These are phyloP conservation scores for Leccinum variicolor DNA, from an alignment of 768 basidiomycete genomes.

Conservation along the genomic window DNA sequence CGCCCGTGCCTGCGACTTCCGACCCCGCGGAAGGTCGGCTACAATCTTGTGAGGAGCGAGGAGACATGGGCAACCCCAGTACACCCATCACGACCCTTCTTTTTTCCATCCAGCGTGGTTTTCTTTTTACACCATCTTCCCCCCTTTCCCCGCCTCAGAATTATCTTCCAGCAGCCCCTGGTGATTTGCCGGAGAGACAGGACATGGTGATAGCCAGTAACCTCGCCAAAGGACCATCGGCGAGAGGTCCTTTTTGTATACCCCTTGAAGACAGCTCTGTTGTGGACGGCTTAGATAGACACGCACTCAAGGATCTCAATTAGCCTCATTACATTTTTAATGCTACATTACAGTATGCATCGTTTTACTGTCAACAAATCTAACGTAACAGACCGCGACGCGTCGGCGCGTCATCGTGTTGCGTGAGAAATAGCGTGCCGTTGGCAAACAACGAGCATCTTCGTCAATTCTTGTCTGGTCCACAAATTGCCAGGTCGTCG, in stretches of 20 bases:
- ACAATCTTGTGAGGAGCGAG: constrained; percentile 1
- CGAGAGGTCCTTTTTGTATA: constrained; percentile 6
- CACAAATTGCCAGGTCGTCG: not conserved
- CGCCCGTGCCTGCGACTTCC: not conserved
- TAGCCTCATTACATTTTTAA: constrained; percentile 7
- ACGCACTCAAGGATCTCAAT: constrained; percentile 24
- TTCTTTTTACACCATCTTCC: constrained; percentile 60
- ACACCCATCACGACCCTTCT: constrained; percentile 69
- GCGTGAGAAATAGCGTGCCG: constrained; percentile 23
- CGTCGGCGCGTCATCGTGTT: constrained; percentile 22
- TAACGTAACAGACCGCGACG: constrained; percentile 11
- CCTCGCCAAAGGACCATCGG: not conserved
- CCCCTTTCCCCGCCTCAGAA: constrained; percentile 58
- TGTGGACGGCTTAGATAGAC: constrained; percentile 19
- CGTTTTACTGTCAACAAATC: not conserved
- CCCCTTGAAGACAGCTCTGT: constrained; percentile 7
- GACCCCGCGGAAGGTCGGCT: not conserved
- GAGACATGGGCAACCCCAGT: constrained; percentile 26
- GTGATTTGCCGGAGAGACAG: constrained; percentile 5
- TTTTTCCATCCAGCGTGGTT: constrained; percentile 61
- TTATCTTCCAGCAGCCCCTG: constrained; percentile 27
- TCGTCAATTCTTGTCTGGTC: not conserved
- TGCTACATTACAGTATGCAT: constrained; percentile 5
- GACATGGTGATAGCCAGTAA: not conserved
- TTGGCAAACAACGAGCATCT: constrained; percentile 3